Conservation (phyloP, 1,284 basidiomycete genomes). For the Tremellales sp. region DNA sequence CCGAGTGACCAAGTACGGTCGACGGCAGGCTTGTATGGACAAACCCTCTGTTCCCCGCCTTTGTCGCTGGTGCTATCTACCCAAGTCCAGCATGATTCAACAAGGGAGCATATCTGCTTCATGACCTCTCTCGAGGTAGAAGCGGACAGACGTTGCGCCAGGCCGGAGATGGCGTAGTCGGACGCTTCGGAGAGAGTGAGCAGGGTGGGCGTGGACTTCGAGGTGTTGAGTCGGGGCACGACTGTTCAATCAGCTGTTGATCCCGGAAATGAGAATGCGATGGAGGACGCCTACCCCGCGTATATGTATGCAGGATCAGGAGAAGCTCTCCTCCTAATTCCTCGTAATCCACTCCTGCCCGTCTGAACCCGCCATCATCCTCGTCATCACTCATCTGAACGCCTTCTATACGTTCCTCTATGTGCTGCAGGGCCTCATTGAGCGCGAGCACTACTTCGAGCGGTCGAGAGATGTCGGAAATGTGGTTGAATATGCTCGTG, state of each 20-base stretch:
- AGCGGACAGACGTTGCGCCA: slow-evolving; percentile 15
- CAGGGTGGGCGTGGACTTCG: slow-evolving; percentile 33
- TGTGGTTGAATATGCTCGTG: slow-evolving; percentile 10
- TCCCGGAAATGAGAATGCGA: neutral
- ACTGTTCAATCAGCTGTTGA: slow-evolving; percentile 10
- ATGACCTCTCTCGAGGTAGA: slow-evolving; percentile 17
- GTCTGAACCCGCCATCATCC: slow-evolving; percentile 10
- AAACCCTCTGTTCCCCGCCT: slow-evolving; percentile 36
- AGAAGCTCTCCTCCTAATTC: slow-evolving; percentile 55
- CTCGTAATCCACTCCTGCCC: slow-evolving; percentile 41
- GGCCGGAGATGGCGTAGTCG: slow-evolving; percentile 12
- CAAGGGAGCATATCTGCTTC: slow-evolving; percentile 7
- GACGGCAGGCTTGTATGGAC: neutral
- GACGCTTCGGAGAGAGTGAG: slow-evolving; percentile 17
- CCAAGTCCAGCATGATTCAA: slow-evolving; percentile 27
- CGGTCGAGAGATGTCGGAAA: slow-evolving; percentile 16
- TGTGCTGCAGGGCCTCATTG: slow-evolving; percentile 19
- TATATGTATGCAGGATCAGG: slow-evolving; percentile 50
- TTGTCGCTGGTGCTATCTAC: slow-evolving; percentile 19
- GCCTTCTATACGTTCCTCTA: slow-evolving; percentile 27
- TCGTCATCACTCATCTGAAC: slow-evolving; percentile 30
- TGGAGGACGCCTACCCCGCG: slow-evolving; percentile 15
- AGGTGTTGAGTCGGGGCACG: slow-evolving; percentile 21
- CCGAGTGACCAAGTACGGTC: no score
- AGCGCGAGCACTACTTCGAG: slow-evolving; percentile 33